Base-by-base conservation (phyloP, 2,329 filamentous ascomycete species). In the Botrytis hyacinthi region DNA sequence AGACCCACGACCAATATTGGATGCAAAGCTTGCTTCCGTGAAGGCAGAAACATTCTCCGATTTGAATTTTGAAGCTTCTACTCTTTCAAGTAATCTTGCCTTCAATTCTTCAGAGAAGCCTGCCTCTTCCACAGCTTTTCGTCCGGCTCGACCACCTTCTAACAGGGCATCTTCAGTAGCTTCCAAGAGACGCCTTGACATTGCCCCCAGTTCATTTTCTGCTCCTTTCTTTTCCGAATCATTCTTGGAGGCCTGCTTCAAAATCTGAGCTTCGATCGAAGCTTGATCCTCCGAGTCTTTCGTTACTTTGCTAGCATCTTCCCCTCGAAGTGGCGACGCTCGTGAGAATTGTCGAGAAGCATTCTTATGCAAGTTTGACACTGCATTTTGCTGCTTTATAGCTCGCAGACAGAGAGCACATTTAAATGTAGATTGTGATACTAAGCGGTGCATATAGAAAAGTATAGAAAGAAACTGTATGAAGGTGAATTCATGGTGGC, bases 1-100 rank as follows among this genome's bases (percentile, higher is more conserved):
- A 2, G 91, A 92, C 20, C 91, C 91, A 77, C 87, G 86, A 26
- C 92, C 91, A 20, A 92, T 90, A n/a, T 88, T 87, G 6, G 86
- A 80, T 0, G 85, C 82, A 59, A 90, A 75, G 69, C 82, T 83
- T 1, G 85, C 85, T 75, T 87, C 82, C 2, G 85, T 81, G 72
- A 91, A 84, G 0, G 86, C 84, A 0, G 82, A 76, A 0, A 85
- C 82, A 78, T 89, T 80, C 22, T 89, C 84, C 1, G 84, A 83
- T 60, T 82, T 81, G 78, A 91, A 90, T 14, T 86, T 83, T 2
- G 87, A 86, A 62, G 86, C 83, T 72, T 87, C 84, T 12, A 92
- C 84, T 78, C 87, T 90, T 71, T 85, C 83, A 14, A 90, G 81
- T 0, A 92, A 83, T 72, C 84, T 85, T 72, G 85, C 83, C 76